phyloP scores from a whole-genome alignment of 495 filamentous ascomycete genomes.

The Penicillium subrubescens region DNA sequence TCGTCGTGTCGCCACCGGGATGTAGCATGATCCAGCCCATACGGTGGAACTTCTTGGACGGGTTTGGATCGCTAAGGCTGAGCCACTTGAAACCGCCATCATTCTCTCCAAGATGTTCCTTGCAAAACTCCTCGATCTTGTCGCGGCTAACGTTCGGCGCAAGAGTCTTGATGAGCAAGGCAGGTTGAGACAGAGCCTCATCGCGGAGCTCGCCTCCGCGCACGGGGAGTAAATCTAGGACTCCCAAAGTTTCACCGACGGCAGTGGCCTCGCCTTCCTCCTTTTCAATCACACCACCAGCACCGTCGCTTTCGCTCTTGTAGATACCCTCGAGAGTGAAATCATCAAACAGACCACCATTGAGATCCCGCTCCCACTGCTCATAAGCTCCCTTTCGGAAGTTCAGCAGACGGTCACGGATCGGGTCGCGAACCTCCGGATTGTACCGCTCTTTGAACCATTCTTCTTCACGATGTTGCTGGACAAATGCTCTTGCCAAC shows the following conservation, averaged over 20 bases:
- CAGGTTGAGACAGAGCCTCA: conserved; percentile 79
- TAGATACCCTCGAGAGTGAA: conserved; percentile 95
- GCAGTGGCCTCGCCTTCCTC: conserved; percentile 92
- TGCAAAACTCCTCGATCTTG: conserved; percentile 90
- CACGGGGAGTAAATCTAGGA: conserved; percentile 82
- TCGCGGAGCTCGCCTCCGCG: conserved; percentile 80
- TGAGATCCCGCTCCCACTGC: conserved; percentile 84
- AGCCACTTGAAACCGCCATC: conserved; percentile 90
- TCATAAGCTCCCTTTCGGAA: conserved; percentile 73
- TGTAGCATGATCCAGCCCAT: conserved; percentile 99
- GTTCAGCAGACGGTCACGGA: conserved; percentile 69
- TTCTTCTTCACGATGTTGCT: conserved; percentile 87
- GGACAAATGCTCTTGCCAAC: conserved; percentile 86
- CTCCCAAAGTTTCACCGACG: conserved; percentile 87
- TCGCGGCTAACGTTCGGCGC: conserved; percentile 93
- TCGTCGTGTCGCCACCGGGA: conserved; percentile 63
- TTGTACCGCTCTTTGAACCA: conserved; percentile 98
- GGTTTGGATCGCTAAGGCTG: conserved; percentile 94
- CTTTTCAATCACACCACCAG: conserved; percentile 84
- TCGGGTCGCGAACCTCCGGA: conserved; percentile 69
- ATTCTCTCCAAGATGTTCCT: conserved; percentile 83
- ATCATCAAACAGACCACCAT: conserved; percentile 83
- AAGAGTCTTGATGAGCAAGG: conserved; percentile 96
- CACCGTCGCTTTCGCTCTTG: conserved; percentile 87
- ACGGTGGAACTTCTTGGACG: conserved; percentile 92